phyloP scores from a whole-genome alignment of 345 rosid genomes.

The Microthlaspi erraticum region DNA sequence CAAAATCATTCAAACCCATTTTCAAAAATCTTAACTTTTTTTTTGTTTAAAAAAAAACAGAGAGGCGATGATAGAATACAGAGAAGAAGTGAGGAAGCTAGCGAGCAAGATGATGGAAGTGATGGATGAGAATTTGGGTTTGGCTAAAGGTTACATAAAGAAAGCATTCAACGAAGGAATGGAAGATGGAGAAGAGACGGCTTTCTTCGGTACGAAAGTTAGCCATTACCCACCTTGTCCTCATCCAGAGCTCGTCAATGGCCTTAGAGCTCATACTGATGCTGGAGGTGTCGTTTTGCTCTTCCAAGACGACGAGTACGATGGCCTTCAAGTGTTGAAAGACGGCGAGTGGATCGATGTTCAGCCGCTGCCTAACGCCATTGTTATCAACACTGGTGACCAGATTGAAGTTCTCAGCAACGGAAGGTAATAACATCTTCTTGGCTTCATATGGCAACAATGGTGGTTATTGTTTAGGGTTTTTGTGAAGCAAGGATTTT shows the following conservation, averaged over 20 bases:
- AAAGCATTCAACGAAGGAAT: constrained; percentile 60
- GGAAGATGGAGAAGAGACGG: constrained; percentile 51
- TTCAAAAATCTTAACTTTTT: constrained; percentile 6
- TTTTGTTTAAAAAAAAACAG: constrained; percentile 41
- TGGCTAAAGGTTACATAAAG: constrained; percentile 70
- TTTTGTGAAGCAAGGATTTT: neutral
- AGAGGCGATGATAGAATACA: constrained; percentile 77
- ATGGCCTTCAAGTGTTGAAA: constrained; percentile 88
- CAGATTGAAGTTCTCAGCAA: constrained; percentile 93
- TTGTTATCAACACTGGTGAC: constrained; percentile 90
- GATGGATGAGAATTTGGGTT: constrained; percentile 83
- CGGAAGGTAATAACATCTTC: constrained; percentile 49
- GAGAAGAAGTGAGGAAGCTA: constrained; percentile 71
- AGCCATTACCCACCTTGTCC: constrained; percentile 98
- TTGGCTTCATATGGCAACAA: too few relatives aligned
- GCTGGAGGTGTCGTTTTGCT: constrained; percentile 93
- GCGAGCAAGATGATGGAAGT: constrained; percentile 77
- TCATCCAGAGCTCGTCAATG: constrained; percentile 64
- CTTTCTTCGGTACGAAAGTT: constrained; percentile 84
- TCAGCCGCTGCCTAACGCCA: constrained; percentile 69
- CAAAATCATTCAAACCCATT: neutral
- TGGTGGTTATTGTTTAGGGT: neutral
- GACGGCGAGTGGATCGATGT: constrained; percentile 86
- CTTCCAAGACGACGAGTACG: constrained; percentile 79
- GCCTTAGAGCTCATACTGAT: constrained; percentile 92